phyloP scores from a whole-genome alignment of 2,329 filamentous ascomycete genomes.

The Ceratocystis variospora region DNA sequence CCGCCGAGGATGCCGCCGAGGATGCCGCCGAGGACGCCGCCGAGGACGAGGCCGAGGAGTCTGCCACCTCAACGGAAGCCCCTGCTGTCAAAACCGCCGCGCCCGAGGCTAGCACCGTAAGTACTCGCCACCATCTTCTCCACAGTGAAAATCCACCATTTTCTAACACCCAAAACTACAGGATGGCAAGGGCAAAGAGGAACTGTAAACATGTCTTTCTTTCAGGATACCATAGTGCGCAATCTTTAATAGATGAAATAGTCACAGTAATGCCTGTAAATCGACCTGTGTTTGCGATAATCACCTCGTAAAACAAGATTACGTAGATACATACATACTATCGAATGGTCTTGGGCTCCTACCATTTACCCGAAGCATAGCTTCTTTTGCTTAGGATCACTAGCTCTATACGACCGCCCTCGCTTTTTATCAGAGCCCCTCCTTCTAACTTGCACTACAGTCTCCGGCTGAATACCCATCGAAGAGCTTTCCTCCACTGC shows the following conservation, averaged over 20 bases:
- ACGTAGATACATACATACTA: no score
- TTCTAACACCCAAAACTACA: constrained; percentile 9
- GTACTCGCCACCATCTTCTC: constrained; percentile 6
- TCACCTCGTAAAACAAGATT: no score
- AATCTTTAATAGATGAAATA: neutral
- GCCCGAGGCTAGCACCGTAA: constrained; percentile 11
- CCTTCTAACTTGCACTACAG: constrained; percentile 19
- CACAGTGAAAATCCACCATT: constrained; percentile 8
- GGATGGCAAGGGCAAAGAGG: constrained; percentile 18
- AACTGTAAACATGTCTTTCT: constrained; percentile 18
- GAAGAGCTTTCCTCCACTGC: constrained; percentile 44
- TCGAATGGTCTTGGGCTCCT: neutral
- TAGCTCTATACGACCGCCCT: constrained; percentile 19
- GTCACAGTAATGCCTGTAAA: neutral
- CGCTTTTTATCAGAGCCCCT: constrained; percentile 21
- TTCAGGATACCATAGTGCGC: constrained; percentile 5
- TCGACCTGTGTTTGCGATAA: no score
- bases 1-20: constrained; percentile 22
- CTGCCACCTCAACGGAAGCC: constrained; percentile 7
- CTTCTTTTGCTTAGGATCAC: constrained; percentile 38
- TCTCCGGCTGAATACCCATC: constrained; percentile 23
- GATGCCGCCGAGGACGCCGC: constrained; percentile 16
- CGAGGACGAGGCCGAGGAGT: constrained; percentile 16
- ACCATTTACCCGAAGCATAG: constrained; percentile 36
- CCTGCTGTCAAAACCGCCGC: neutral